A percentile compares a stretch with the other conserved stretches of the same genome.
These are phyloP conservation scores for Fusarium sp. DNA, from an alignment of 2,329 filamentous ascomycete genomes.

Conservation along the genomic window DNA sequence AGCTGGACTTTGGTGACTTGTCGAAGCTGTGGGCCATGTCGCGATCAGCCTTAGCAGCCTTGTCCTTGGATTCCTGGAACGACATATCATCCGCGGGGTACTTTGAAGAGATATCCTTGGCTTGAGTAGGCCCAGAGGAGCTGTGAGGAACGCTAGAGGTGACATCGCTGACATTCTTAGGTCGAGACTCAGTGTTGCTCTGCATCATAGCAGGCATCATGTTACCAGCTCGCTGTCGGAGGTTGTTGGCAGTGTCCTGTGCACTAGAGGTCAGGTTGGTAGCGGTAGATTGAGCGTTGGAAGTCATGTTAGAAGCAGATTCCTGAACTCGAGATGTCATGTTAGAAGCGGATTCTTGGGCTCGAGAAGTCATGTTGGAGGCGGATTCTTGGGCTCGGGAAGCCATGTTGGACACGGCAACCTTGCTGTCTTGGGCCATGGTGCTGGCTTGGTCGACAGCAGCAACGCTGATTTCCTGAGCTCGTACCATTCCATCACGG, in stretches of 20 bases:
- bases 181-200: neutral
- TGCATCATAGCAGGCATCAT: constrained; percentile 16
- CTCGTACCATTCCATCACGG: constrained; percentile 19
- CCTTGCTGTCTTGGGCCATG: constrained; percentile 26
- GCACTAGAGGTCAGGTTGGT: constrained; percentile 10
- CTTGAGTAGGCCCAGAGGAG: constrained; percentile 7
- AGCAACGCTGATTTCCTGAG: constrained; percentile 19
- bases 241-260: constrained; percentile 15
- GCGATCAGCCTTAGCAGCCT: neutral
- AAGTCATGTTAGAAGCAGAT: constrained; percentile 12
- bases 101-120: constrained; percentile 16
- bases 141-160: constrained; percentile 7
- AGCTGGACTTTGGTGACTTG: neutral
- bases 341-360: constrained; percentile 8
- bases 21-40: neutral
- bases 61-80: neutral
- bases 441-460: constrained; percentile 27
- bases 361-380: constrained; percentile 11
- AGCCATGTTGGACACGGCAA: constrained; percentile 19
- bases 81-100: neutral
- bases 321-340: constrained; percentile 28
- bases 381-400: constrained; percentile 22
- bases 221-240: constrained; percentile 17
- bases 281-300: constrained; percentile 20
- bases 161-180: neutral